These are phyloP conservation scores for Paecilomyces variotii DNA, from an alignment of 2,329 filamentous ascomycete genomes.

Conservation along the genomic window DNA sequence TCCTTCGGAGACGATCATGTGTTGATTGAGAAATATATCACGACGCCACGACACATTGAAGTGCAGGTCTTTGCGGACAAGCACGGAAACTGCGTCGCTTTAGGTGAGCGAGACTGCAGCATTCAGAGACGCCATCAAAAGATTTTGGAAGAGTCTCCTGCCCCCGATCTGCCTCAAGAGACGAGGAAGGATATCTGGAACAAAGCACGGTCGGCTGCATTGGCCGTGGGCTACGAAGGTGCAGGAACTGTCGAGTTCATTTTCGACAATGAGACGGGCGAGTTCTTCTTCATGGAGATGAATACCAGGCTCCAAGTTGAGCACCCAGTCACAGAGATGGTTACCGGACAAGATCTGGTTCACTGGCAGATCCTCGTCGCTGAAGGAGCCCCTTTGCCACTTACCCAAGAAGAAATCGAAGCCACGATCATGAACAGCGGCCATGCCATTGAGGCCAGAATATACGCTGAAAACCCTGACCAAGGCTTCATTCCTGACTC, in stretches of 20 bases:
- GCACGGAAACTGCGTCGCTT: constrained; percentile 55
- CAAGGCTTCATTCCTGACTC: constrained; percentile 92
- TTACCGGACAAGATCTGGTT: constrained; percentile 71
- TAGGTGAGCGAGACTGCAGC: constrained; percentile 59
- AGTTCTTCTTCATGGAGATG: constrained; percentile 67
- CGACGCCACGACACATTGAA: constrained; percentile 58
- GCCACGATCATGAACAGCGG: constrained; percentile 65
- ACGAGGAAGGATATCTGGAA: constrained; percentile 58
- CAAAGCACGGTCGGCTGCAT: constrained; percentile 54
- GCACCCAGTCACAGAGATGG: constrained; percentile 84
- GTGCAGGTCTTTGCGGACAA: constrained; percentile 61
- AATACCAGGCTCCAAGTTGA: constrained; percentile 87
- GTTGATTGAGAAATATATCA: constrained; percentile 61
- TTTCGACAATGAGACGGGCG: constrained; percentile 57
- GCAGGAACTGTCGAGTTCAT: constrained; percentile 63
- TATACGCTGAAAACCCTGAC: constrained; percentile 92
- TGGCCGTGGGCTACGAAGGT: constrained; percentile 58
- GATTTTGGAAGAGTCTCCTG: constrained; percentile 58
- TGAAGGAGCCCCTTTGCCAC: constrained; percentile 57
- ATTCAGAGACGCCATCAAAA: constrained; percentile 60
- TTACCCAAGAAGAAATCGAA: constrained; percentile 59
- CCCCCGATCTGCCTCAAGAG: constrained; percentile 51
- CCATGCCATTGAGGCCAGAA: constrained; percentile 88
- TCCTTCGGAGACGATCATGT: constrained; percentile 61
- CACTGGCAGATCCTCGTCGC: constrained; percentile 93